Base-by-base conservation (phyloP, 176 grass and related monocot species). In the Triticum turgidum region DNA sequence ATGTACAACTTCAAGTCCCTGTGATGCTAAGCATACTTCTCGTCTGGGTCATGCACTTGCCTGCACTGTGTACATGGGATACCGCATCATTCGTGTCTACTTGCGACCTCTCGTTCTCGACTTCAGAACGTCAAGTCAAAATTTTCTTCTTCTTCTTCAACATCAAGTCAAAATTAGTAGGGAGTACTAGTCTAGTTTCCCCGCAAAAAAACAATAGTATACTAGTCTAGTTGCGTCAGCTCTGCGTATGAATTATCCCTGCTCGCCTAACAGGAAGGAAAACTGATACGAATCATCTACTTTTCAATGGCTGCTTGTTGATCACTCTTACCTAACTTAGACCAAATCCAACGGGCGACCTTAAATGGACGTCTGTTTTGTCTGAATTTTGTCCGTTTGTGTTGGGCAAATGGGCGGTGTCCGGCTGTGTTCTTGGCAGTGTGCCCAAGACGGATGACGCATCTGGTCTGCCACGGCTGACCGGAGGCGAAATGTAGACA, bases 1-100 rank as follows among this genome's bases (percentile, higher is more conserved):
- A 96, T 98, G 90, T 98, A 98, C 82, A 92, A 96, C 30, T 98
- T 88, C 76, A 98, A 98, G 86, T 71, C 93, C 44, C 73, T 98
- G 65, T 98, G 82, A 76, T 34, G 42, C 65, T 11, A 22, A 41
- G 61, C 38, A 62, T 39, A 34, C 14, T 42, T 32, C 34, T 73
- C 32, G 21, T 81, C 76, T 78, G 3, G 62, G 45, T 69, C 14
- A 29, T 29, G 49, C 20, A 39, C n/a, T 56, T 61, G 63, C 18
- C 56, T 32, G 20, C 18, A 59, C 54, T 21, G 18, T 59, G 18
- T 44, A 61, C 54, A 44, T 83, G 22, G 17, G 39, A 74, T 74
- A 39, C 11, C 27, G 17, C 72, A 42, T 18, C 67, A 2, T 22
- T 58, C 35, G 11, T 49, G 29, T 17, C 13, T 68, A 17, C 20